phyloP scores from a whole-genome alignment of 1,284 basidiomycete species.

The Singerocomus inundabilis region DNA sequence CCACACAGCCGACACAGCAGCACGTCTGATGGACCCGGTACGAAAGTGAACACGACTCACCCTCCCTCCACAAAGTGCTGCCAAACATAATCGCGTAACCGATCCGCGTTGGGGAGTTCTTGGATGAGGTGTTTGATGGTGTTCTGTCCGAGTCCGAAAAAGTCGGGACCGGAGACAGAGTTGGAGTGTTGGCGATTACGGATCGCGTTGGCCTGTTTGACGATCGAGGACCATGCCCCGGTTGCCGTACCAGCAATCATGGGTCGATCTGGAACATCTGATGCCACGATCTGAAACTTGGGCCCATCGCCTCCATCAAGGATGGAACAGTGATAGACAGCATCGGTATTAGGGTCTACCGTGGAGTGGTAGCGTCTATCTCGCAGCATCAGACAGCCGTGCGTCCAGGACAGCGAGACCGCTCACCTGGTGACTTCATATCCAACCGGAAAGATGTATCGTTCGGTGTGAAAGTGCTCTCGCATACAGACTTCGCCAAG shows the following conservation, averaged over 20 bases:
- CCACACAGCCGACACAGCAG: slow-evolving; percentile 11
- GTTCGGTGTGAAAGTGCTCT: slow-evolving; percentile 79
- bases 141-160: slow-evolving; percentile 80
- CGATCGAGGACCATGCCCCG: slow-evolving; percentile 78
- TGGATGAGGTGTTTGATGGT: slow-evolving; percentile 84
- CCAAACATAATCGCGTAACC: slow-evolving; percentile 76
- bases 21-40: slow-evolving; percentile 9
- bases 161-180: slow-evolving; percentile 80
- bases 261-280: slow-evolving; percentile 62
- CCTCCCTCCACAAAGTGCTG: slow-evolving; percentile 79
- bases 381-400: slow-evolving; percentile 10
- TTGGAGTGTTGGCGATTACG: slow-evolving; percentile 77
- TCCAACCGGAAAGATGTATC: slow-evolving; percentile 82
- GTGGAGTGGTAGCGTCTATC: slow-evolving; percentile 73
- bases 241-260: slow-evolving; percentile 81
- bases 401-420: slow-evolving; percentile 1
- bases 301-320: slow-evolving; percentile 78
- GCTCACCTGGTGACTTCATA: slow-evolving; percentile 74
- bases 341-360: slow-evolving; percentile 58
- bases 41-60: slow-evolving; percentile 44
- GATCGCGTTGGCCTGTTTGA: slow-evolving; percentile 74
- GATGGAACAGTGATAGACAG: slow-evolving; percentile 78
- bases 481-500: slow-evolving; percentile 74
- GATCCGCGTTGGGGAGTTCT: slow-evolving; percentile 67
- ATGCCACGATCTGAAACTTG: slow-evolving; percentile 75